Base-by-base conservation (phyloP, 164 flowering plant species). In the Berberis thunbergii region DNA sequence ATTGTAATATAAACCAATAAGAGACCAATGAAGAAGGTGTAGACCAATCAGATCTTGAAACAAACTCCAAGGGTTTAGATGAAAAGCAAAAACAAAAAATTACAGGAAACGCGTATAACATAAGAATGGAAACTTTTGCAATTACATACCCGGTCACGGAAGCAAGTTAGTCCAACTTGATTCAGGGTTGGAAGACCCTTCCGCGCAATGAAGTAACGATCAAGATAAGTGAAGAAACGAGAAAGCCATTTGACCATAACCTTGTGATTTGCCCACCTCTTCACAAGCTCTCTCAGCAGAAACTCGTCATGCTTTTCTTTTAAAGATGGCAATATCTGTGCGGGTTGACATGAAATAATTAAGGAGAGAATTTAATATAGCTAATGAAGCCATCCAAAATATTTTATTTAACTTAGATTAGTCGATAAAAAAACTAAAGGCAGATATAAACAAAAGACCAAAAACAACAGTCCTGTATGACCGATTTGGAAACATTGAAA, bases 181-280 rank as follows among this genome's bases (percentile, higher is more conserved):
- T 87, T 82, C 7, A 95, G 85, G 49, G 89, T 61, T 10, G 96
- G 91, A 71, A 95, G 89, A 3, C 96, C 83, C 62, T 94, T 85
- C 71, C 93, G 84, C 53, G 94, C 87, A 68, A 91, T 84, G 68
- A 89, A 89, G 77, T 86, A 87, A 7, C 94, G 91, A 69, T 91
- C 99, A 58, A 95, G 87, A 77, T 89, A 91, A 63, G 75, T 77
- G 68, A 95, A 91, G 86, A 91, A 91, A 9, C 96, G 83, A 39
- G 97, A 89, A 60, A 95, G 88, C 99, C 97, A 91, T 66, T 97
- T 81, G 59, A 91, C 94, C 97, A 91, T 89, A 57, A 91, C 79
- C 74, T 91, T 95, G 78, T 91, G 97, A 72, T 95, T 89, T 43
- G 81, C 72, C 99, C 99, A 95, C 72, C 97, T 85, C 68, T 84